These are phyloP conservation scores for Flaveria bidentis DNA, from an alignment of 129 eudicot species.

Conservation along the genomic window DNA sequence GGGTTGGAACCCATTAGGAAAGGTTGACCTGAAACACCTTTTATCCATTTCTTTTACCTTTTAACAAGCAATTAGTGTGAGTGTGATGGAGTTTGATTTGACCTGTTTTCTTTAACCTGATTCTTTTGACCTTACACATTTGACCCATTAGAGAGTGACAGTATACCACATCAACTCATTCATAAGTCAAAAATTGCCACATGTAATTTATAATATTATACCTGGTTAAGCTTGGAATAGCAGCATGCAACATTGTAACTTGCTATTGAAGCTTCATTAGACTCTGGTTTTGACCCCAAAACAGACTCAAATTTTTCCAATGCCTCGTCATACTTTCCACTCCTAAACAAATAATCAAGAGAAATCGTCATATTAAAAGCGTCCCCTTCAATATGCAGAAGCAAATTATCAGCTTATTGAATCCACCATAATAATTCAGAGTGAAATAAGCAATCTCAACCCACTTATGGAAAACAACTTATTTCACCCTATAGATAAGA, in stretches of 20 bases:
- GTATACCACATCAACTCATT: not conserved
- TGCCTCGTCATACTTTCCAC: conserved; percentile 15
- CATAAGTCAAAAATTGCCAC: not conserved
- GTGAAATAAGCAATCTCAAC: too few species aligned
- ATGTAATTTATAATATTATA: conserved; percentile 19
- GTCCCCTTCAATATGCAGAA: not conserved
- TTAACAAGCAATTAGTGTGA: not conserved
- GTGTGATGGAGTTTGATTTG: not conserved
- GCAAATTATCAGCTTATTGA: not conserved
- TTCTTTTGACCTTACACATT: not conserved
- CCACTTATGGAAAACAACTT: not conserved
- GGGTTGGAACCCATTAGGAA: not conserved
- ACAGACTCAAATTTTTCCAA: conserved; percentile 19
- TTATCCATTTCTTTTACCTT: not conserved
- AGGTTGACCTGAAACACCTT: not conserved
- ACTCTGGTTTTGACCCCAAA: conserved; percentile 54
- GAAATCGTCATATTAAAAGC: not conserved
- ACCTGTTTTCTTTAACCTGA: not conserved
- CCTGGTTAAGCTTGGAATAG: conserved; percentile 93
- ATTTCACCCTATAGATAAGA: not conserved
- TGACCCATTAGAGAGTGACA: not conserved
- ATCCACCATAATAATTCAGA: not conserved
- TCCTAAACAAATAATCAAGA: conserved; percentile 5
- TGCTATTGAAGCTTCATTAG: conserved; percentile 78
- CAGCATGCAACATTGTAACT: conserved; percentile 99